Conservation (phyloP, 805 yeast genomes). For the Ogataea sp. region DNA sequence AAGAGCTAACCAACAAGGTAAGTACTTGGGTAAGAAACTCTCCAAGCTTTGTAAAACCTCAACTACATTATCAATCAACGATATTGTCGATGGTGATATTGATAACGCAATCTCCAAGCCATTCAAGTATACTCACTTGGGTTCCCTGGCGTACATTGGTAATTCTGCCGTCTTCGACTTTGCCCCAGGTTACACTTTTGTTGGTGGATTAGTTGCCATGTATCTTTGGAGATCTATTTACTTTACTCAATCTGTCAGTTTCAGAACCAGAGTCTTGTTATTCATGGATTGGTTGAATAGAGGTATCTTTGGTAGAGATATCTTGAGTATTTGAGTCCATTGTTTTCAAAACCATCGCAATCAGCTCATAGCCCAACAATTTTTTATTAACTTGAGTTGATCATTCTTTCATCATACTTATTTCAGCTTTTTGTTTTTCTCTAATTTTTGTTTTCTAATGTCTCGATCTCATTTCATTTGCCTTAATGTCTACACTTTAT, state of each 20-base stretch:
- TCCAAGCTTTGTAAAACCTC: slow-evolving; percentile 41
- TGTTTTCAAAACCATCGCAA: background rate
- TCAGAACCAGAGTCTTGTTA: slow-evolving; percentile 53
- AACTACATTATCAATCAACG: slow-evolving; percentile 34
- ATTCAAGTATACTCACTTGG: slow-evolving; percentile 55
- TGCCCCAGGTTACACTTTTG: slow-evolving; percentile 50
- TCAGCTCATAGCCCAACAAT: background rate
- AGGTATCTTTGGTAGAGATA: slow-evolving; percentile 47
- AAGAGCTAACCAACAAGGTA: slow-evolving; percentile 66
- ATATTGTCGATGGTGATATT: slow-evolving; percentile 42
- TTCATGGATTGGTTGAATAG: slow-evolving; percentile 65
- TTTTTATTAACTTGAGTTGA: background rate
- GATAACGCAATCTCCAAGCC: slow-evolving; percentile 51
- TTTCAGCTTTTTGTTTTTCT: background rate
- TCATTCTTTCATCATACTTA: background rate
- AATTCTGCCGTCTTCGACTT: slow-evolving; percentile 64
- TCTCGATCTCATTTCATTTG: too few relatives aligned
- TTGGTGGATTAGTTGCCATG: slow-evolving; percentile 65
- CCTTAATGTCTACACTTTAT: too few relatives aligned
- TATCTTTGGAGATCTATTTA: slow-evolving; percentile 67
- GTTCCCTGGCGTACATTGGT: slow-evolving; percentile 62
- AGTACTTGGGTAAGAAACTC: slow-evolving; percentile 53
- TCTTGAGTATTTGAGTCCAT: slow-evolving; percentile 9
- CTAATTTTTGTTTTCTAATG: too few relatives aligned
- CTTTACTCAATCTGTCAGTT: slow-evolving; percentile 58